Base-by-base conservation (phyloP, 139 green algal genomes). In the Haematococcus lacustris region DNA sequence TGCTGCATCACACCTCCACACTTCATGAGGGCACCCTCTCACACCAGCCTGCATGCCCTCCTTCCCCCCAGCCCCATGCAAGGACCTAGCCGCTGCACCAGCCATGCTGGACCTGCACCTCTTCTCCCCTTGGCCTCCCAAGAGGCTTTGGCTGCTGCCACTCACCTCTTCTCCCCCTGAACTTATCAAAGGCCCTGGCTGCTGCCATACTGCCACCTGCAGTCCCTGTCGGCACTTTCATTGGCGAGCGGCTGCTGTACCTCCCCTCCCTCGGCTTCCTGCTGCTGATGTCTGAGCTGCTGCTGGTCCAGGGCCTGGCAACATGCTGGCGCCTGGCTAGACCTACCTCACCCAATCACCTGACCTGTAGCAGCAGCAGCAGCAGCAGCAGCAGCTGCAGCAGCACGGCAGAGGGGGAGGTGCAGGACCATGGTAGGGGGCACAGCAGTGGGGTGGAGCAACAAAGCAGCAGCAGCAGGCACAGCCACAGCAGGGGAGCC, bases 151-250 rank as follows among this genome's bases (percentile, higher is more conserved):
- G n/a, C n/a, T n/a, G n/a, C n/a, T n/a, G n/a, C n/a, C n/a, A n/a
- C n/a, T n/a, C n/a, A n/a, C n/a, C n/a, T n/a, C n/a, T n/a, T n/a
- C n/a, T n/a, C n/a, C n/a, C n/a, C n/a, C n/a, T n/a, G n/a, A n/a
- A n/a, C n/a, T n/a, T n/a, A n/a, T n/a, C n/a, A n/a, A n/a, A n/a
- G n/a, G n/a, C n/a, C n/a, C n/a, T n/a, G n/a, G n/a, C n/a, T n/a
- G n/a, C n/a, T n/a, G n/a, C n/a, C n/a, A 17, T 53, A 28, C 9
- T 17, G 43, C 43, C 9, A 9, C 9, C 17, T 64, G 17, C 53
- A 64, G 53, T 95, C 66, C 94, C 89, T 59, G 89, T 94, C 32
- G 90, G 90, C 4, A 95, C 90, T 0, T 93, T 90, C 80, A 92
- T 95, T 6, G 84, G 84, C 0, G 90, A 95, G 76, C 66, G 90